A percentile compares a stretch with the other conserved stretches of the same genome.
These are phyloP conservation scores for Rhynchospora breviuscula DNA, from an alignment of 176 grass and related monocot species.

Conservation along the genomic window DNA sequence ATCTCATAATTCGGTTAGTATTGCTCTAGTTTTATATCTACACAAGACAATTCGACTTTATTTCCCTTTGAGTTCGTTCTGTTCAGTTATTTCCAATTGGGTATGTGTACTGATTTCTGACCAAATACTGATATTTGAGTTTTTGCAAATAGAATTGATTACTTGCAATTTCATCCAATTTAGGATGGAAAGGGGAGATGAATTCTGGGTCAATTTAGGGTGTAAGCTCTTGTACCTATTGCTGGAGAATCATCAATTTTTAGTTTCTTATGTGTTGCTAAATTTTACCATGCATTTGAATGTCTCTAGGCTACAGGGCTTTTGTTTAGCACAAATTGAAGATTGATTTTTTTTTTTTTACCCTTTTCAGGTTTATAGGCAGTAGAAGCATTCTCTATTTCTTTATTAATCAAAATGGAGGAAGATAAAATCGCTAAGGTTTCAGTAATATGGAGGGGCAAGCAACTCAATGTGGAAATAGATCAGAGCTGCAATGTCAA, in stretches of 20 bases:
- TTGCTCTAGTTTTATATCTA: neutral
- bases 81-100: neutral
- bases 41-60: neutral
- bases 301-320: neutral
- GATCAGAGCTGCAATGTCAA: conserved; percentile 61
- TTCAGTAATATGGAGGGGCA: conserved; percentile 77
- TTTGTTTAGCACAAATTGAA: neutral
- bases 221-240: neutral
- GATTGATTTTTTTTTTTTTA: neutral
- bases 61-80: neutral
- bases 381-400: neutral
- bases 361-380: neutral
- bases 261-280: neutral
- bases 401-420: conserved; percentile 39
- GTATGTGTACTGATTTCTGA: neutral
- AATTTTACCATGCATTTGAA: neutral
- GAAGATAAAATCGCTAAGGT: conserved; percentile 39
- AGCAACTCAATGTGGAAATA: conserved; percentile 55
- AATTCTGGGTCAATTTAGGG: neutral
- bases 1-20: neutral
- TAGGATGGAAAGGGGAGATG: neutral
- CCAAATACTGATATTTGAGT: neutral
- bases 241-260: neutral
- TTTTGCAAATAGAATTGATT: neutral
- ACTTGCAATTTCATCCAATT: neutral